Evolutionary conservation across 2,329 filamentous ascomycete species (phyloP), one percentile per base, ranked within the genome.

Genomic region (Fusarium nisikadoi): DNA sequence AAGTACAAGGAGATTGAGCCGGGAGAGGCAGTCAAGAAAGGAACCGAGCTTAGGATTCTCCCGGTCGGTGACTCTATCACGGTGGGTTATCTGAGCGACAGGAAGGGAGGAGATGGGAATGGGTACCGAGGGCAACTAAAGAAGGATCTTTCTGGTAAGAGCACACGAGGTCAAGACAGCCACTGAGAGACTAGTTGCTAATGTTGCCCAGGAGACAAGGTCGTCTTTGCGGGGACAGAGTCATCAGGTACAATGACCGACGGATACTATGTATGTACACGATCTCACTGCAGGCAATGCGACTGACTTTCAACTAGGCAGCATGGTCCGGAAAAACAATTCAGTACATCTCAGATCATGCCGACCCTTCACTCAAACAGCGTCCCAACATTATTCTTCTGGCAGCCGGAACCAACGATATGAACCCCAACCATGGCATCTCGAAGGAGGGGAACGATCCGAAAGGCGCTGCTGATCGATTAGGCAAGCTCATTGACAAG

Each of bases 291-390:
- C 5, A 2, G 16, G 23, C 11, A 17, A 1, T 19, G 4, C 4
- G 10, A 49, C 23, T 19, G 20, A 58, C 12, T 17, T n/a, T n/a
- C 5, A 14, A 13, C 13, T 19, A 71, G 68, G 69, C 41, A 13
- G 68, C 68, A 13, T 72, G 68, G 59, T 61, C 63, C 0, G 68
- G 69, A 33, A 68, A 71, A 8, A 71, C 68, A 0, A 65, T 72
- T 0, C 62, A 72, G 20, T 71, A 71, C 6, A 71, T 72, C 6
- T 45, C 63, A 6, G 55, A 71, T 5, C 68, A 72, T 7, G 50
- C 62, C 2, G 55, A 27, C 1, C 38, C 63, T 1, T 71, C 69
- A 0, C 52, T 71, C 4, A 23, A 68, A 5, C 43, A 71, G 6
- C 55, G 39, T 0, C 69, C 68, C 8, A 68, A 71, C 25, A 20